Conservation (phyloP, 2,329 filamentous ascomycete species). For the Xylaria hypoxylon region DNA sequence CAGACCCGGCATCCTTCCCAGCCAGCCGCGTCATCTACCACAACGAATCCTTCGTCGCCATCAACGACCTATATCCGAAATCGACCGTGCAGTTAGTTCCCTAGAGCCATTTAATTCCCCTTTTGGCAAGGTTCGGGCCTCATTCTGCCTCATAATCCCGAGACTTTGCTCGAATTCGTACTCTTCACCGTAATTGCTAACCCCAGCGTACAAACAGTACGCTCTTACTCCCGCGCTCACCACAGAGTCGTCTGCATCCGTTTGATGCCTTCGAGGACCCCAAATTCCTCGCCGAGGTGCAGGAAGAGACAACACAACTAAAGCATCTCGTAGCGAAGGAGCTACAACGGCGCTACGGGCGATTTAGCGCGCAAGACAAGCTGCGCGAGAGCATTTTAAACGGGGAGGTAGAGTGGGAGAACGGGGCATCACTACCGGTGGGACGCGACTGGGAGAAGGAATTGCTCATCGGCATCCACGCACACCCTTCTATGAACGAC, state of each 20-base stretch:
- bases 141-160: not conserved
- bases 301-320: constrained; percentile 70
- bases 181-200: not conserved
- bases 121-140: not conserved
- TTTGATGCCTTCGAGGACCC: constrained; percentile 80
- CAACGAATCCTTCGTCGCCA: constrained; percentile 76
- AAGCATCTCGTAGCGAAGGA: constrained; percentile 77
- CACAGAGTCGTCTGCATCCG: constrained; percentile 74
- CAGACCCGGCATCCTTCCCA: constrained; percentile 70
- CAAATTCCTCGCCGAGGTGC: constrained; percentile 74
- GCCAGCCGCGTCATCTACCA: constrained; percentile 71
- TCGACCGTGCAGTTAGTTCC: constrained; percentile 72
- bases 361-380: constrained; percentile 71
- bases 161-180: not conserved
- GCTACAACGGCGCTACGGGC: constrained; percentile 75
- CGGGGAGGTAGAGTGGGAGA: constrained; percentile 61
- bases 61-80: constrained; percentile 89
- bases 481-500: constrained; percentile 90
- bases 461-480: constrained; percentile 83
- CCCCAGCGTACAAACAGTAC: constrained; percentile 53
- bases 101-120: no score
- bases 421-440: constrained; percentile 65
- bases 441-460: constrained; percentile 85
- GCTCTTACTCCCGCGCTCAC: constrained; percentile 82
- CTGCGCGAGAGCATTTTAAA: constrained; percentile 75